Conservation (phyloP, 1,139 yeast genomes). For the Suhomyces guaymorum region DNA sequence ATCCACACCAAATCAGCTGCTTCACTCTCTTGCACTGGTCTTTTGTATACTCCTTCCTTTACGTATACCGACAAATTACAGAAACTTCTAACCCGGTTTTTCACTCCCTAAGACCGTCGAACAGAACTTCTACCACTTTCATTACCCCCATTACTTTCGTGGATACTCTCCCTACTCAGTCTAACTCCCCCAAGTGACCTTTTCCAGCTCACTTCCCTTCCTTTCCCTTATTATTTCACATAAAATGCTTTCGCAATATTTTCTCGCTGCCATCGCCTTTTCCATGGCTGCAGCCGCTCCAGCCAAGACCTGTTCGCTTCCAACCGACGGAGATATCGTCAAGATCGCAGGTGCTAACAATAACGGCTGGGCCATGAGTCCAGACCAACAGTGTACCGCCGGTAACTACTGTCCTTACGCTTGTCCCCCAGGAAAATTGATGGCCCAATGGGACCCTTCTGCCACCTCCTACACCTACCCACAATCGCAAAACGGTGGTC, state of each 20-base stretch:
- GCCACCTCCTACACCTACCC: slow-evolving; percentile 64
- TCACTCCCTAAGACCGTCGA: too few relatives aligned
- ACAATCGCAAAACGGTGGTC: slow-evolving; percentile 79
- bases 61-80: too few relatives aligned
- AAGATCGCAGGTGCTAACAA: slow-evolving; percentile 60
- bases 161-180: too few relatives aligned
- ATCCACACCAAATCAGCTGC: too few relatives aligned
- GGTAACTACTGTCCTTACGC: slow-evolving; percentile 88
- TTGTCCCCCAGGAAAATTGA: slow-evolving; percentile 78
- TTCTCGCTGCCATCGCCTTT: slow-evolving; percentile 19
- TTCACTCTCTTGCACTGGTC: too few relatives aligned
- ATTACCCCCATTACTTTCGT: too few relatives aligned
- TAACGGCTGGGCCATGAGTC: slow-evolving; percentile 88
- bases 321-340: slow-evolving; percentile 64
- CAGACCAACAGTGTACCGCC: slow-evolving; percentile 69
- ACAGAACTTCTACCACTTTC: too few relatives aligned
- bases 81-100: too few relatives aligned
- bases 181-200: slow-evolving; percentile 1
- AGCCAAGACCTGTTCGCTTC: slow-evolving; percentile 59
- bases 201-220: slow-evolving; percentile 5
- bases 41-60: too few relatives aligned
- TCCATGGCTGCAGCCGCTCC: slow-evolving; percentile 30
- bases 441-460: slow-evolving; percentile 74
- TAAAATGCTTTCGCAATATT: slow-evolving; percentile 18
- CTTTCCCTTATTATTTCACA: not conserved